These are phyloP conservation scores for Ochromonas danica DNA, from an alignment of 108 stramenopile genomes.

Conservation along the genomic window DNA sequence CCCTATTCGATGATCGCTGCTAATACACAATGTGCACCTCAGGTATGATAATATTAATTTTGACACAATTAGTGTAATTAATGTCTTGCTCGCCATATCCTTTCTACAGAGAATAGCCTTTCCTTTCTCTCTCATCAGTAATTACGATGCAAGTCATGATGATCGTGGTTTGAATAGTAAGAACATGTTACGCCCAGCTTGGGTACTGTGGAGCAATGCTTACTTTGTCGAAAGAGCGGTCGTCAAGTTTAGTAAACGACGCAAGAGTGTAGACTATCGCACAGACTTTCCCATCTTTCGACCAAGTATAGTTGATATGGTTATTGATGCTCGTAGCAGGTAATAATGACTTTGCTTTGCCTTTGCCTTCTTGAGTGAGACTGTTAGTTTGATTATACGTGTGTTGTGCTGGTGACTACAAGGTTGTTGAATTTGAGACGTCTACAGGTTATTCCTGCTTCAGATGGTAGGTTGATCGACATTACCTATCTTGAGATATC, in stretches of 20 bases:
- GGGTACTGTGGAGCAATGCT: conserved; percentile 1
- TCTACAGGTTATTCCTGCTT: no score
- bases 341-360: no score
- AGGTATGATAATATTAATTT: no score
- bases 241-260: neutral
- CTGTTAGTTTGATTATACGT: no score
- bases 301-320: neutral
- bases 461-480: no score
- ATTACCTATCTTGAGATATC: no score
- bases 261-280: neutral
- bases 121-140: conserved; percentile 3
- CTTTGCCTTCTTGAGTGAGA: no score
- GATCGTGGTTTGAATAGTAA: no score
- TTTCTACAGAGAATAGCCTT: conserved; percentile 4
- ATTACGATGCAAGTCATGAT: neutral
- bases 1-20: conserved; percentile 89
- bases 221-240: conserved; percentile 1
- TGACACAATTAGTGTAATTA: no score
- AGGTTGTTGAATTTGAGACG: no score
- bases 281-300: conserved; percentile 26
- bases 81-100: no score
- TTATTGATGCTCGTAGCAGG: neutral
- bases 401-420: no score
- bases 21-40: neutral
- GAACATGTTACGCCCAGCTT: neutral